Evolutionary conservation across 371 early-diverging fungal genomes (phyloP).

Genomic region (Mucor racemosus): DNA sequence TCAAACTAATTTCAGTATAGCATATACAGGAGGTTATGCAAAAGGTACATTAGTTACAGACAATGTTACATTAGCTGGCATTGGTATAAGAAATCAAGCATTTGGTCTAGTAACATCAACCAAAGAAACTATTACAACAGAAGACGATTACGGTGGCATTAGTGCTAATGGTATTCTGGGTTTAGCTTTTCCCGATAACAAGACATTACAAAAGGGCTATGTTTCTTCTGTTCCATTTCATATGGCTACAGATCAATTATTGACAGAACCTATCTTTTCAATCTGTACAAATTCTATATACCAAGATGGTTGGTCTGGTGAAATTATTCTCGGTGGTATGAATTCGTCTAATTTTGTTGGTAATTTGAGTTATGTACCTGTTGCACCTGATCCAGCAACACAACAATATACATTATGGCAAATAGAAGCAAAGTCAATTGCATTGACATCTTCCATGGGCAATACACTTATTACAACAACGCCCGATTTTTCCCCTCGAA

Average conservation of each 20-base stretch:
- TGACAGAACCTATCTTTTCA: slow-evolving; percentile 38
- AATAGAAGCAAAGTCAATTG: slow-evolving; percentile 22
- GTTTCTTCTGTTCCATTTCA: slow-evolving; percentile 43
- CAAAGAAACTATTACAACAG: neutral
- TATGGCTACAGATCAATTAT: slow-evolving; percentile 31
- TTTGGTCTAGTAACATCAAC: neutral
- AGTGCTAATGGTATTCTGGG: slow-evolving; percentile 47
- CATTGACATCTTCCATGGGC: slow-evolving; percentile 38
- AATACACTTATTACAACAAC: slow-evolving; percentile 6
- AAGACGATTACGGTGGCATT: neutral
- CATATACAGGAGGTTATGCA: slow-evolving; percentile 45
- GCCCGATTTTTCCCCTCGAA: slow-evolving; percentile 23
- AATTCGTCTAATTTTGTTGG: slow-evolving; percentile 56
- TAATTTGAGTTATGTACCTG: slow-evolving; percentile 49
- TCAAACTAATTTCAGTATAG: slow-evolving; percentile 25
- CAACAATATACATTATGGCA: neutral
- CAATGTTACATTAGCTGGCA: slow-evolving; percentile 30
- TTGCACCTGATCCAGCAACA: slow-evolving; percentile 9
- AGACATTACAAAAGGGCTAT: slow-evolving; percentile 21
- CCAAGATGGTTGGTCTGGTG: slow-evolving; percentile 35
- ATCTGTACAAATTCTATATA: slow-evolving; percentile 16
- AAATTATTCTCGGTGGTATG: slow-evolving; percentile 63
- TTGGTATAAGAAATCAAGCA: slow-evolving; percentile 22
- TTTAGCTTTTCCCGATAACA: slow-evolving; percentile 36
- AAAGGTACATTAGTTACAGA: slow-evolving; percentile 37